phyloP scores from a whole-genome alignment of 1,139 yeast species.

The Saccharomyces hybrid region DNA sequence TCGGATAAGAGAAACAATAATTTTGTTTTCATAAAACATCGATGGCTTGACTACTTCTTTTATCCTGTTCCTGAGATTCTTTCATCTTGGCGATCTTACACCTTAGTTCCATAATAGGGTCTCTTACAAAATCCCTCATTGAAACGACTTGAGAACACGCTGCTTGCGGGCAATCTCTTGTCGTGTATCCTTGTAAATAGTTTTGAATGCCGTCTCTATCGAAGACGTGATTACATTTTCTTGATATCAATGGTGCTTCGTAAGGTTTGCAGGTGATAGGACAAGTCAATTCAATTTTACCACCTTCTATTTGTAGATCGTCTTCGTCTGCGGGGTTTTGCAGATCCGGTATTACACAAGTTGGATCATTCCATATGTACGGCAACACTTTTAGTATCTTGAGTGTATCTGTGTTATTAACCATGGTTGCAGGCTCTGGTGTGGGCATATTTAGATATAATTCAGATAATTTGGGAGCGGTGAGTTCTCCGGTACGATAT shows the following conservation, averaged over 20 bases:
- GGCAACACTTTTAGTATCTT: slow-evolving; percentile 19
- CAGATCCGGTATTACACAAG: slow-evolving; percentile 19
- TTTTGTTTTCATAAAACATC: neutral
- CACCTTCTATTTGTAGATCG: slow-evolving; percentile 58
- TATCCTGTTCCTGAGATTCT: slow-evolving; percentile 1
- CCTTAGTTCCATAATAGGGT: slow-evolving; percentile 26
- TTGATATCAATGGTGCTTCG: slow-evolving; percentile 46
- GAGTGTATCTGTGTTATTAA: slow-evolving; percentile 3
- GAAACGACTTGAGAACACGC: slow-evolving; percentile 25
- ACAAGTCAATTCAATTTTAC: slow-evolving; percentile 54
- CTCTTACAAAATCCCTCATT: slow-evolving; percentile 21
- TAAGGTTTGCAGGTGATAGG: slow-evolving; percentile 52
- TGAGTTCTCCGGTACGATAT: slow-evolving; percentile 7
- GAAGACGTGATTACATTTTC: slow-evolving; percentile 51
- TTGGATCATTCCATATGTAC: slow-evolving; percentile 24
- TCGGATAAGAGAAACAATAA: neutral
- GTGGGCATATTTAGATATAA: slow-evolving; percentile 2
- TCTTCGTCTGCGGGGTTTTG: slow-evolving; percentile 37
- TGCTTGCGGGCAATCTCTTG: slow-evolving; percentile 27
- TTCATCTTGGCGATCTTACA: slow-evolving; percentile 17
- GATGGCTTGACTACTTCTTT: slow-evolving; percentile 3
- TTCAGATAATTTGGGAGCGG: slow-evolving; percentile 10
- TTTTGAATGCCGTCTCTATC: slow-evolving; percentile 41
- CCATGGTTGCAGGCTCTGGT: neutral
- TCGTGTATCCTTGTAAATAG: slow-evolving; percentile 14